These are phyloP conservation scores for Suhomyces kilbournensis DNA, from an alignment of 805 yeast genomes.

Conservation along the genomic window DNA sequence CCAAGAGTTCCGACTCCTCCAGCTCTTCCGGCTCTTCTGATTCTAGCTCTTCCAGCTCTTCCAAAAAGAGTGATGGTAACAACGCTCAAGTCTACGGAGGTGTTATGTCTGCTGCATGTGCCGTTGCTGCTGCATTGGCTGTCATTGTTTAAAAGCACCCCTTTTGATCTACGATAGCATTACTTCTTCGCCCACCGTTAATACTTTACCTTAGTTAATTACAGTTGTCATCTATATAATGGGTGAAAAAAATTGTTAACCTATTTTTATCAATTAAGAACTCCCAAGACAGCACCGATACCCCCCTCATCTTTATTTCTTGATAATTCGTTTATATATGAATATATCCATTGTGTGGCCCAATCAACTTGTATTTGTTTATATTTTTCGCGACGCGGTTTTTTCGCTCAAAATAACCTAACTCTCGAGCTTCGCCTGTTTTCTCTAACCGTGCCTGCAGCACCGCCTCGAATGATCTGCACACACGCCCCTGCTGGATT, in stretches of 20 bases:
- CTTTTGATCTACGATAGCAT: background rate
- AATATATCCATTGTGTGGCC: background rate
- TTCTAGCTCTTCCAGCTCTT: slow-evolving; percentile 13
- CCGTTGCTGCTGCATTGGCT: slow-evolving; percentile 27
- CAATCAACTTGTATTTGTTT: background rate
- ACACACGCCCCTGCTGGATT: background rate
- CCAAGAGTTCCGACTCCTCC: slow-evolving; percentile 13
- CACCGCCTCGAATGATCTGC: background rate
- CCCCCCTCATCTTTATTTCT: slow-evolving; percentile 1
- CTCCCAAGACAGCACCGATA: background rate
- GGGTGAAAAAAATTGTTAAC: background rate
- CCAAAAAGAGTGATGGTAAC: slow-evolving; percentile 10
- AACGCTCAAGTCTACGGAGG: slow-evolving; percentile 1
- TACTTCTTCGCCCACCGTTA: background rate
- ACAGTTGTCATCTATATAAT: background rate
- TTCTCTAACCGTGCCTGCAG: background rate
- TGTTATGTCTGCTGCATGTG: slow-evolving; percentile 16
- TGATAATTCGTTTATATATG: background rate
- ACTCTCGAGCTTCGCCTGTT: background rate
- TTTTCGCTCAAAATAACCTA: background rate
- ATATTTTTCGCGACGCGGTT: background rate
- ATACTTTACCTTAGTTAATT: background rate
- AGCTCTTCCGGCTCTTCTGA: slow-evolving; percentile 19
- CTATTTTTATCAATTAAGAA: background rate
- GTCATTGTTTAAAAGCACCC: slow-evolving; percentile 16